phyloP scores from a whole-genome alignment of 306 rosid species.

The Amphicarpaea edgeworthii region DNA sequence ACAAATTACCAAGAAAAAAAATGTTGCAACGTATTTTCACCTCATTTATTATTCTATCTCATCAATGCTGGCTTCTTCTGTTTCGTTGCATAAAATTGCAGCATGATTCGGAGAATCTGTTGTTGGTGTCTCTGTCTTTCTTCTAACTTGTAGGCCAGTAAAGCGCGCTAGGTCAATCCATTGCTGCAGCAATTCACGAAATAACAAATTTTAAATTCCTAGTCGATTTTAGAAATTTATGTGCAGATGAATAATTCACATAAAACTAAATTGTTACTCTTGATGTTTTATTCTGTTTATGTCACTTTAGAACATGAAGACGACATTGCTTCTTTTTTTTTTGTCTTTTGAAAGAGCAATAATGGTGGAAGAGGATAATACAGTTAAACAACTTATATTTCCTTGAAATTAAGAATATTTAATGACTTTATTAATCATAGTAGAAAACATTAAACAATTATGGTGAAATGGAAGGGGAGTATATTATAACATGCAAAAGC shows the following conservation, averaged over 20 bases:
- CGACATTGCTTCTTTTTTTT: background rate
- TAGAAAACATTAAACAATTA: background rate
- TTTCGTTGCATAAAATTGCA: constrained; percentile 66
- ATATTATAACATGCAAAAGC: background rate
- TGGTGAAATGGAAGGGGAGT: background rate
- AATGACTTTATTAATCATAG: background rate
- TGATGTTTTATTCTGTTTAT: constrained; percentile 4
- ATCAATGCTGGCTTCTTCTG: constrained; percentile 70
- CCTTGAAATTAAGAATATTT: background rate
- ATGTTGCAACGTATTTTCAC: constrained; percentile 40
- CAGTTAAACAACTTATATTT: background rate
- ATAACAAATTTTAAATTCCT: constrained; percentile 22
- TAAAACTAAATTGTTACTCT: constrained; percentile 7
- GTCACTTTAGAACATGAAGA: background rate
- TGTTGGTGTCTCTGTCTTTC: constrained; percentile 56
- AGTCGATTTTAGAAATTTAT: constrained; percentile 16
- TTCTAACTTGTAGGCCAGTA: constrained; percentile 81
- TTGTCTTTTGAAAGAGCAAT: background rate
- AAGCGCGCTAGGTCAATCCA: constrained; percentile 92
- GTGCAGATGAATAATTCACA: background rate
- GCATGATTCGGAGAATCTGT: constrained; percentile 62
- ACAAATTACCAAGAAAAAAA: constrained; percentile 40
- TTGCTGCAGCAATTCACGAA: constrained; percentile 71
- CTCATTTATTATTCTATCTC: constrained; percentile 69
- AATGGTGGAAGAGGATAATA: background rate